phyloP scores from a whole-genome alignment of 139 green algal genomes.

The Eudorina sp. region DNA sequence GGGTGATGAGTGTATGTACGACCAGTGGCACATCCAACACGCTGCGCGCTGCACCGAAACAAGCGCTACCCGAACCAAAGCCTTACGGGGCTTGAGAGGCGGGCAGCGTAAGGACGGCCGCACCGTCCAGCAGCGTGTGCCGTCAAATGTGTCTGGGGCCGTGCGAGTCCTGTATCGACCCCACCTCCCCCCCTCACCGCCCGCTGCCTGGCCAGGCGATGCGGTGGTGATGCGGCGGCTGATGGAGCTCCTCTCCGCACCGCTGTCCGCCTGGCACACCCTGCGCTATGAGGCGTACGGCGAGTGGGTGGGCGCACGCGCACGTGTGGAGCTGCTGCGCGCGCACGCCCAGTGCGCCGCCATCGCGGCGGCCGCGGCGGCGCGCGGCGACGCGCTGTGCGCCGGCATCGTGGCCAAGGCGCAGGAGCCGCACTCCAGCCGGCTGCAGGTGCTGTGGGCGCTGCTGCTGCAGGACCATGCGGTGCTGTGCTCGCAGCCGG shows the following conservation, averaged over 20 bases:
- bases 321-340: constrained; percentile 58
- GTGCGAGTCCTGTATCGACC: not conserved
- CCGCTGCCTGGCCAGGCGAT: constrained; percentile 52
- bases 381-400: constrained; percentile 48
- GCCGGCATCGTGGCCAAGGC: constrained; percentile 49
- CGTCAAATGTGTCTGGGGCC: too few species aligned
- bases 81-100: too few species aligned
- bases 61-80: too few species aligned
- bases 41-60: too few species aligned
- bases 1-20: too few species aligned
- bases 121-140: too few species aligned
- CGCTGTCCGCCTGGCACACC: constrained; percentile 60
- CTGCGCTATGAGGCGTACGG: constrained; percentile 69
- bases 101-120: too few species aligned
- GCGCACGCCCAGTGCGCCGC: constrained; percentile 28
- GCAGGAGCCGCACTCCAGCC: constrained; percentile 40
- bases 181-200: not conserved
- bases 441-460: constrained; percentile 64
- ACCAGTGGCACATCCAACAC: too few species aligned
- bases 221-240: constrained; percentile 75
- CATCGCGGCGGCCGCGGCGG: constrained; percentile 28
- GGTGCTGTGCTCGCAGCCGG: constrained; percentile 63
- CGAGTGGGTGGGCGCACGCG: constrained; percentile 80
- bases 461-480: constrained; percentile 74
- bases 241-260: constrained; percentile 73